Base-by-base conservation (phyloP, 768 basidiomycete genomes). In the Leccinum truebloodii region DNA sequence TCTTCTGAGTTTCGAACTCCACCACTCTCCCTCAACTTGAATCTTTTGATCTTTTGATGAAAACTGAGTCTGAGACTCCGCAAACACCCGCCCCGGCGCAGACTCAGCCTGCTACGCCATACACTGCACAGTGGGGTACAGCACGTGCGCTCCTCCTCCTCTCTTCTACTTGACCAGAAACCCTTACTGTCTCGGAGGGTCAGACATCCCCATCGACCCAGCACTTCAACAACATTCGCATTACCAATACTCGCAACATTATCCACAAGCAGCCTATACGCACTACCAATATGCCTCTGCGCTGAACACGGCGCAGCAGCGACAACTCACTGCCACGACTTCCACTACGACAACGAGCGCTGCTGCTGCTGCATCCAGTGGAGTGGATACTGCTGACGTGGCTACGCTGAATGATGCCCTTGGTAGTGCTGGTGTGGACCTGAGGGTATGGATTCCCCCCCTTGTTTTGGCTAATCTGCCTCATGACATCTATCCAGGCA, bases 371-470 rank as follows among this genome's bases (percentile, higher is more conserved):
- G 59, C 65, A 13, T 75, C 63, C 41, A 72, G 71, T 49, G 76
- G 75, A 1, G 77, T 86, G 59, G 89, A 89, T 65, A 86, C 85
- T 3, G 75, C 86, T 4, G 91, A 93, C 67, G 83, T 93, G 35
- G 84, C 90, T 12, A 90, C 88, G 7, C 68, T 94, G 48, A 93
- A 92, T 58, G 92, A 94, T 65, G 92, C 91, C 4, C 76, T 94
- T 2, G 92, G 91, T 5, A 92, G 90, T 68, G 92, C 91, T 7
- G 92, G 92, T 12, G 91, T 94, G 7, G 92, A 94, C 75, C 76
- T 94, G n/a, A 76, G 89, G 70, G 91, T 90, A 64, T 62, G 81
- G 73, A 34, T 16, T 30, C 57, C 34, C 30, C 50, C 13, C 46
- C 39, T n/a, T 34, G 14, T 30, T 24, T 24, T 20, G 7, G 37